Evolutionary conservation across 2,329 filamentous ascomycete species (phyloP).

Genomic region (Penicillium sp.): DNA sequence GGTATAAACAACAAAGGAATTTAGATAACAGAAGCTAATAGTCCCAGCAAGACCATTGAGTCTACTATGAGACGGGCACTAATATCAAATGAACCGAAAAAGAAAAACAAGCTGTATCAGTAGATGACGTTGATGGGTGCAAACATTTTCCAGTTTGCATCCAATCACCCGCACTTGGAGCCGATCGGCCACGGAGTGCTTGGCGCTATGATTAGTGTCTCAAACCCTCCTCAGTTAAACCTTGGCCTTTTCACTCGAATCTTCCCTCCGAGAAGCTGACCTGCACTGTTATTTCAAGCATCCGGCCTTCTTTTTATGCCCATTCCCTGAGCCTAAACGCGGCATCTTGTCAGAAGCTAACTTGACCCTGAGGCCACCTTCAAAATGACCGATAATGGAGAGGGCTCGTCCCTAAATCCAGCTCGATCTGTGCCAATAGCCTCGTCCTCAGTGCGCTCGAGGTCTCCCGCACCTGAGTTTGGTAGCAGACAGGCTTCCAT

Average conservation of each 20-base stretch:
- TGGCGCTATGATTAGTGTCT: conserved; percentile 5
- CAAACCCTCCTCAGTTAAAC: conserved; percentile 6
- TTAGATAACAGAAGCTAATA: neutral
- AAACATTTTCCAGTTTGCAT: conserved; percentile 34
- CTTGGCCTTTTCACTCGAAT: conserved; percentile 1
- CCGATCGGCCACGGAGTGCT: conserved; percentile 13
- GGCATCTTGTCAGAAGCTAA: neutral
- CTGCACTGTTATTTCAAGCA: neutral
- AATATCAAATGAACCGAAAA: neutral
- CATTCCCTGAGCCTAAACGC: neutral
- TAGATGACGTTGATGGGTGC: conserved; percentile 18
- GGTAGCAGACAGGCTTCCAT: conserved; percentile 52
- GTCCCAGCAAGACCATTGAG: neutral
- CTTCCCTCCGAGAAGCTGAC: neutral
- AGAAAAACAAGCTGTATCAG: neutral
- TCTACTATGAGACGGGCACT: neutral
- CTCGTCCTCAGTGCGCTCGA: conserved; percentile 32
- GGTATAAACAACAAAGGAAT: neutral
- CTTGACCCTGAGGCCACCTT: conserved; percentile 12
- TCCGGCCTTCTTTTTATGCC: neutral
- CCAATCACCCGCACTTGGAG: conserved; percentile 16
- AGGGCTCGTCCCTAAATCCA: conserved; percentile 36
- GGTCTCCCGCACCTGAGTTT: conserved; percentile 43
- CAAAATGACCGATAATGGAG: conserved; percentile 37
- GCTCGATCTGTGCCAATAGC: conserved; percentile 34